Conservation (phyloP, 1,284 basidiomycete genomes). For the Neonothopanus nambi region DNA sequence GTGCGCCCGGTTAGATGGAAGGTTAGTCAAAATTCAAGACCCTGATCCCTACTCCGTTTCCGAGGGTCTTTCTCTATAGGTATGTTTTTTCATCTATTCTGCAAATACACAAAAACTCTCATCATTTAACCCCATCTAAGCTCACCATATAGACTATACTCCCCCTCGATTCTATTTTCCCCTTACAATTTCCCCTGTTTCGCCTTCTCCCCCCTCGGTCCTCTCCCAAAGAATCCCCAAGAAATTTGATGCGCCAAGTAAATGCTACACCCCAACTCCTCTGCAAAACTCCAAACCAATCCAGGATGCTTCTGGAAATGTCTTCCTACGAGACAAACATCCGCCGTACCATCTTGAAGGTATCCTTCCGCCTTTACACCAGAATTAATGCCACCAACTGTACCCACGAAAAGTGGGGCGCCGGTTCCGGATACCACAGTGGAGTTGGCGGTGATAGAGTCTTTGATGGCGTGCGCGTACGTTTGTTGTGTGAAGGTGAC, state of each 20-base stretch:
- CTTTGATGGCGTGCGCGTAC: constrained; percentile 58
- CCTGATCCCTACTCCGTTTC: no score
- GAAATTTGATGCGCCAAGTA: constrained; percentile 49
- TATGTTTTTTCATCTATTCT: no score
- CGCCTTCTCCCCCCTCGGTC: neutral
- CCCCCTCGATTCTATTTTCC: no score
- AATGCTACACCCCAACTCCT: constrained; percentile 48
- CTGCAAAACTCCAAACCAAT: constrained; percentile 50
- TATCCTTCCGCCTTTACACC: constrained; percentile 63
- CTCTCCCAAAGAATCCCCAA: constrained; percentile 45
- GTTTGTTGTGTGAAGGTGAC: constrained; percentile 46
- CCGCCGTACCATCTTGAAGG: constrained; percentile 54
- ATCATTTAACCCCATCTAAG: no score
- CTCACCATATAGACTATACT: no score
- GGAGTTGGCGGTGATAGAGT: constrained; percentile 46
- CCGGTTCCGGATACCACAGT: constrained; percentile 5
- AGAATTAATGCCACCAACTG: constrained; percentile 64
- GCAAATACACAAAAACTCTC: no score
- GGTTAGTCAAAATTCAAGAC: no score
- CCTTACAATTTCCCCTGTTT: neutral
- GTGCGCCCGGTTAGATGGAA: no score
- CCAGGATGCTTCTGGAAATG: constrained; percentile 60
- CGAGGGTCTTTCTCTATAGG: no score
- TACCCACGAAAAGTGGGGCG: constrained; percentile 43
- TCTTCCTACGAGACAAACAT: constrained; percentile 58